Evolutionary conservation across 1,284 basidiomycete species (phyloP).

Genomic region (Ustilago sp.): DNA sequence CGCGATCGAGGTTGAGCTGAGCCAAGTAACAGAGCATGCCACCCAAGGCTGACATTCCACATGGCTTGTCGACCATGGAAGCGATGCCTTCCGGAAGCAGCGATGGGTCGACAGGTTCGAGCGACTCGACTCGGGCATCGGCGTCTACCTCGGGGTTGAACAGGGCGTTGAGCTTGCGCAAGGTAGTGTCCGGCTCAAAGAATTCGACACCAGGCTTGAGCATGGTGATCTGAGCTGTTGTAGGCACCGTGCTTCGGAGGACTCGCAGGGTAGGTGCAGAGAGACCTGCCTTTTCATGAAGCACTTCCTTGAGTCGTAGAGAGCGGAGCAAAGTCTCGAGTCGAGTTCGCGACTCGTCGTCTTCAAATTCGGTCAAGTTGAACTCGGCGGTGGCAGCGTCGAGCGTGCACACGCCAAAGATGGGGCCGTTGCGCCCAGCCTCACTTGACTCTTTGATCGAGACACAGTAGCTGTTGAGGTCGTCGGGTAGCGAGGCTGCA

Average conservation of each 20-base stretch:
- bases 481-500: constrained; percentile 85
- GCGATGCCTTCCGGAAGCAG: constrained; percentile 58
- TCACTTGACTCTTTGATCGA: constrained; percentile 77
- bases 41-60: constrained; percentile 64
- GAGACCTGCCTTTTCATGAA: constrained; percentile 84
- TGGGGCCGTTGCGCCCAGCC: constrained; percentile 43
- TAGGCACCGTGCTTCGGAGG: constrained; percentile 58
- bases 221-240: constrained; percentile 65
- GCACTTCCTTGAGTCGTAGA: constrained; percentile 88
- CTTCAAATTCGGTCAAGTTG: constrained; percentile 87
- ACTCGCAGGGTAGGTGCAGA: constrained; percentile 55
- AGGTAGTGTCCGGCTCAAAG: constrained; percentile 52
- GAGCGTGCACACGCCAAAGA: constrained; percentile 91
- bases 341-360: constrained; percentile 90
- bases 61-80: constrained; percentile 51
- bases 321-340: constrained; percentile 95
- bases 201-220: constrained; percentile 65
- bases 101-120: constrained; percentile 43
- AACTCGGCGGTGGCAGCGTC: constrained; percentile 98
- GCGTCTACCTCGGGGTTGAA: constrained; percentile 51
- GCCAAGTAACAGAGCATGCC: constrained; percentile 66
- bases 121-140: constrained; percentile 39
- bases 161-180: constrained; percentile 56
- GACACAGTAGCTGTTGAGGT: constrained; percentile 94
- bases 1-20: constrained; percentile 66